Percentiles rank a stretch among this genome's conserved stretches.
These are phyloP conservation scores for Sungouiella thailandica DNA, from an alignment of 805 yeast species.

Conservation along the genomic window DNA sequence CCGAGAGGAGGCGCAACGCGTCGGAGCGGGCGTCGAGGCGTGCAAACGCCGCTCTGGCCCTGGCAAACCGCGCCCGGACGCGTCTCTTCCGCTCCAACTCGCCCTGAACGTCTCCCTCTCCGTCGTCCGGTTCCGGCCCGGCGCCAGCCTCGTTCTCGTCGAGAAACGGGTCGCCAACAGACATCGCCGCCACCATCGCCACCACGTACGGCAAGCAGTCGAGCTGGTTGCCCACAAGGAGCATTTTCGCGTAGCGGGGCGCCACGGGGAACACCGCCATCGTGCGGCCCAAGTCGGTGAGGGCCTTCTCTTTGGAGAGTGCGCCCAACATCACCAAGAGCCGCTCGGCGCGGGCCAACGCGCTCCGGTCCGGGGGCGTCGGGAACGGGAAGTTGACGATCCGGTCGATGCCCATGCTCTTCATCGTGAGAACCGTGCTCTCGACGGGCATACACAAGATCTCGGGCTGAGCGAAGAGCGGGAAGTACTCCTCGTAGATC, in stretches of 20 bases:
- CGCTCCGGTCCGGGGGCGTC: constrained; percentile 71
- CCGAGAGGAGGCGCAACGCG: constrained; percentile 68
- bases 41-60: constrained; percentile 56
- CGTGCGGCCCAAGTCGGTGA: constrained; percentile 75
- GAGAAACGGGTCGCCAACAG: constrained; percentile 90
- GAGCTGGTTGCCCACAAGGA: constrained; percentile 81
- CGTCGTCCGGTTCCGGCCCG: constrained; percentile 37
- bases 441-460: constrained; percentile 94
- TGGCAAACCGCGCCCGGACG: constrained; percentile 48
- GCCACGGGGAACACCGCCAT: constrained; percentile 92
- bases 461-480: constrained; percentile 82
- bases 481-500: constrained; percentile 80
- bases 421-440: constrained; percentile 93
- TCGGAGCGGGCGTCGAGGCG: constrained; percentile 73
- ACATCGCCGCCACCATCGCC: constrained; percentile 84
- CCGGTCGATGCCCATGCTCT: constrained; percentile 92
- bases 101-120: constrained; percentile 28
- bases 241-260: constrained; percentile 89
- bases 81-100: constrained; percentile 37
- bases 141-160: constrained; percentile 67
- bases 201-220: constrained; percentile 84
- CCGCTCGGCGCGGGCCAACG: constrained; percentile 61
- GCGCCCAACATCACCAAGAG: constrained; percentile 77
- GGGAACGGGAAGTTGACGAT: constrained; percentile 94
- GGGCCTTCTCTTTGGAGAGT: constrained; percentile 45